Evolutionary conservation across 192 early-diverging fungal species (phyloP).

Genomic region (Coemansia sp.): DNA sequence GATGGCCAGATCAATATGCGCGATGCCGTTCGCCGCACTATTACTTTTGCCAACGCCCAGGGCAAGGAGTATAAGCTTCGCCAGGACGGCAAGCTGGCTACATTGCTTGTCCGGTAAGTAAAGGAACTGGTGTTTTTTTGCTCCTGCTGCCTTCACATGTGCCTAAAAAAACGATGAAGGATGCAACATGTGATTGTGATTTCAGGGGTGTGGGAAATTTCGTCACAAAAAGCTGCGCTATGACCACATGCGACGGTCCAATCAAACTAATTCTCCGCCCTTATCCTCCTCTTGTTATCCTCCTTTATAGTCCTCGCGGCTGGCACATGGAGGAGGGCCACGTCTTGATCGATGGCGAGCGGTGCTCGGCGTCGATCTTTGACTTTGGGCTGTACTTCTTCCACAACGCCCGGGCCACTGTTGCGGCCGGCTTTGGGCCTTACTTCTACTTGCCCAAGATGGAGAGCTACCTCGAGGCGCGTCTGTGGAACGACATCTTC

Average conservation of each 20-base stretch:
- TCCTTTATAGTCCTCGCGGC: conserved; percentile 76
- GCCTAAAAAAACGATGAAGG: neutral
- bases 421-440: conserved; percentile 88
- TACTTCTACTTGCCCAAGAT: conserved; percentile 99
- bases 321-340: conserved; percentile 99
- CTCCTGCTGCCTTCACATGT: conserved; percentile 42
- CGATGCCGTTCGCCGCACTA: conserved; percentile 87
- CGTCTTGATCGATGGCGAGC: conserved; percentile 88
- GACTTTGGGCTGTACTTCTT: conserved; percentile 99
- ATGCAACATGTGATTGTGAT: conserved; percentile 21
- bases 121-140: neutral
- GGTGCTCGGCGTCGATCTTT: conserved; percentile 94
- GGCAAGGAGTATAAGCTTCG: conserved; percentile 95
- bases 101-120: conserved; percentile 79
- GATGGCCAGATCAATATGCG: conserved; percentile 92
- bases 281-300: neutral
- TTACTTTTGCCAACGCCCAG: conserved; percentile 81
- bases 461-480: conserved; percentile 96
- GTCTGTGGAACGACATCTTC: conserved; percentile 99
- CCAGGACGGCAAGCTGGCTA: conserved; percentile 87
- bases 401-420: conserved; percentile 89
- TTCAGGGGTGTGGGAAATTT: neutral
- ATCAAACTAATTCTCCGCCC: neutral
- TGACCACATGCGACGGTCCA: neutral
- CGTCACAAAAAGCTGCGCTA: conserved; percentile 4